A percentile compares a stretch with the other conserved stretches of the same genome.
Evolutionary conservation across 2,329 filamentous ascomycete species (phyloP).

Genomic region (Apiospora arundinis): DNA sequence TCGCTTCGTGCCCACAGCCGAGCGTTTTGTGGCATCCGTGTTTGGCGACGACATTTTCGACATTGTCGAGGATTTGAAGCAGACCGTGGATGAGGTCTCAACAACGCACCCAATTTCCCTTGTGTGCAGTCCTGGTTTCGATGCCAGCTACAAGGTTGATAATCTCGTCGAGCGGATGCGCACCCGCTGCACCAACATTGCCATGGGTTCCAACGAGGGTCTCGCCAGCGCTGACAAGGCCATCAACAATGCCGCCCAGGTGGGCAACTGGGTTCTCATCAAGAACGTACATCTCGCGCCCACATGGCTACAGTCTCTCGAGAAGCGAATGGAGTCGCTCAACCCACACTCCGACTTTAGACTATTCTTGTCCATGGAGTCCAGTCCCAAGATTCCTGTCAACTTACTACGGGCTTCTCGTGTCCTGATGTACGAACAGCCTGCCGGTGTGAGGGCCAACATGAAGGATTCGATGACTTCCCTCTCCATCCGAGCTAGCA

Average conservation of each 20-base stretch:
- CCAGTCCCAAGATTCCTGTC: conserved; percentile 94
- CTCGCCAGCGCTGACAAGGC: conserved; percentile 93
- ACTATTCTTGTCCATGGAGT: conserved; percentile 97
- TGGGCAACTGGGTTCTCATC: conserved; percentile 94
- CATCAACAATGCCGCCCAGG: conserved; percentile 88
- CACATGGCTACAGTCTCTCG: conserved; percentile 94
- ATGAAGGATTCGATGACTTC: conserved; percentile 97
- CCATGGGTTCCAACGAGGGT: conserved; percentile 98
- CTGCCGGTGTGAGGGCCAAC: conserved; percentile 93
- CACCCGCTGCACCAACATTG: conserved; percentile 91
- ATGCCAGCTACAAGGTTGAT: conserved; percentile 99
- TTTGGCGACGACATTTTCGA: conserved; percentile 87
- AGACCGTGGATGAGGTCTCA: conserved; percentile 83
- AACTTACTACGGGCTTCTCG: conserved; percentile 92
- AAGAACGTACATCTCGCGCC: conserved; percentile 98
- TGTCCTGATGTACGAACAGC: conserved; percentile 97
- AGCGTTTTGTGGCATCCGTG: conserved; percentile 86
- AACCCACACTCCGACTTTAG: conserved; percentile 94
- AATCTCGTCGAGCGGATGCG: conserved; percentile 85
- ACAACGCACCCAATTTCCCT: conserved; percentile 87
- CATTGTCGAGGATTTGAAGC: conserved; percentile 81
- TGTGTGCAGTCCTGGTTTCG: conserved; percentile 94
- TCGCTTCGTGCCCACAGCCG: conserved; percentile 89
- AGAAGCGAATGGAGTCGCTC: conserved; percentile 94
- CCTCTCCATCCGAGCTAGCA: conserved; percentile 75